Base-by-base conservation (phyloP, 2,329 filamentous ascomycete genomes). In the Leptosphaerulina australis region DNA sequence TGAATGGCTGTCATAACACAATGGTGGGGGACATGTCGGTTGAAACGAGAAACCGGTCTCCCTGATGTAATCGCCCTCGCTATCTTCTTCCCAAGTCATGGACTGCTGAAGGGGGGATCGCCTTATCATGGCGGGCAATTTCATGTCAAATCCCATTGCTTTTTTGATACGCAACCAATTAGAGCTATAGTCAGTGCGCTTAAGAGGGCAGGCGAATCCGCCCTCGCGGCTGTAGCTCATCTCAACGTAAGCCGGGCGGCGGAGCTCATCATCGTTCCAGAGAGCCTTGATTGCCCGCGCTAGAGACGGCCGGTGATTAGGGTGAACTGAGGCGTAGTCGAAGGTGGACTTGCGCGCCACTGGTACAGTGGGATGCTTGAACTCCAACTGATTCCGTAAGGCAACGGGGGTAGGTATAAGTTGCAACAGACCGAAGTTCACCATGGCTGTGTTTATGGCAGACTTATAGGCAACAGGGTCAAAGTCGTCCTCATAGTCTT, bases 401-500 rank as follows among this genome's bases (percentile, higher is more conserved):
- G n/a, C 40, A 25, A 25, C 12, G 12, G 21, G n/a, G n/a, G n/a
- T 7, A 4, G 20, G 21, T 4, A 40, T 11, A 8, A 28, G n/a
- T 17, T 60, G 57, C 2, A 56, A 44, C 1, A 58, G 52, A 9
- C 50, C 47, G 2, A 58, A 25, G 2, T 58, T 49, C 1, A 24
- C 31, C 2, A 34, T n/a, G 6, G 31, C 46, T 1, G 54, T 8
- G 53, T 46, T 6, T 15, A 15, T 21, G 10, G 47, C 54, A 21
- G 55, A 52, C 37, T 51, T 53, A 50, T 55, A 62, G 15, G 39
- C 20, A 6, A 51, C 44, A 8, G 54, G 24, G 7, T 58, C 45
- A 29, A 63, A 66, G 20, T 62, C 52, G 0, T 37, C 20, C 24
- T 66, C 62, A n/a, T n/a, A n/a, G 1, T 63, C 55, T 4, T 64